These are phyloP conservation scores for Setaria italica DNA, from an alignment of 202 grass and related monocot species.

Conservation along the genomic window DNA sequence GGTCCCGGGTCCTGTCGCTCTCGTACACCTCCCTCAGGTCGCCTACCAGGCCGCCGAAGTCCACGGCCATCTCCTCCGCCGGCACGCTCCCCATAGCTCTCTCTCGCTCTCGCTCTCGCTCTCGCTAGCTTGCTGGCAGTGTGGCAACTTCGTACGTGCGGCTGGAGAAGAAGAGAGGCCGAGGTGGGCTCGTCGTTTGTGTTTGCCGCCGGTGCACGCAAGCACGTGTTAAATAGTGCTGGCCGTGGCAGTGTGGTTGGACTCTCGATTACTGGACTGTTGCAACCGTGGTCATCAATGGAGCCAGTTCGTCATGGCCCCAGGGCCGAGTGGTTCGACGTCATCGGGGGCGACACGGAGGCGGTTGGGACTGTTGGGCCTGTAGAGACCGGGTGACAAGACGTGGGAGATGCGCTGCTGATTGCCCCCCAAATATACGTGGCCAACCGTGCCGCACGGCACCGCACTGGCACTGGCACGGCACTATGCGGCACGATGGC, in stretches of 20 bases:
- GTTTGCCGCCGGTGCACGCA: not conserved
- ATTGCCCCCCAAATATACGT: too few relatives aligned
- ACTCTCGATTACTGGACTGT: not conserved
- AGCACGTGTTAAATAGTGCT: slow-evolving; percentile 30
- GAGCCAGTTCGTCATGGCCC: not conserved
- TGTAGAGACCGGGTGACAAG: not conserved
- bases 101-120: not conserved
- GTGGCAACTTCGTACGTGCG: not conserved
- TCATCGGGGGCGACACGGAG: not conserved
- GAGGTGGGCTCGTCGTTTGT: not conserved
- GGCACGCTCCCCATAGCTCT: slow-evolving; percentile 40
- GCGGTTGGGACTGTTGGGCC: slow-evolving; percentile 15
- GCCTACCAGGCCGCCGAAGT: slow-evolving; percentile 13
- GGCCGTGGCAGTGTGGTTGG: not conserved
- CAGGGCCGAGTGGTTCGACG: not conserved
- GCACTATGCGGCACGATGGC: too few relatives aligned
- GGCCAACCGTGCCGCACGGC: too few relatives aligned
- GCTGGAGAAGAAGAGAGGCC: not conserved
- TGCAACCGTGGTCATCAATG: not conserved
- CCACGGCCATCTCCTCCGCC: not conserved
- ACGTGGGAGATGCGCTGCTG: not conserved
- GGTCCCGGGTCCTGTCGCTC: slow-evolving; percentile 58
- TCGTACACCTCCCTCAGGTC: slow-evolving; percentile 49
- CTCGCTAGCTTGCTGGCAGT: not conserved
- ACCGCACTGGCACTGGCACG: too few relatives aligned